Conservation (phyloP, 805 yeast genomes). For the Barnettozyma siamensis region DNA sequence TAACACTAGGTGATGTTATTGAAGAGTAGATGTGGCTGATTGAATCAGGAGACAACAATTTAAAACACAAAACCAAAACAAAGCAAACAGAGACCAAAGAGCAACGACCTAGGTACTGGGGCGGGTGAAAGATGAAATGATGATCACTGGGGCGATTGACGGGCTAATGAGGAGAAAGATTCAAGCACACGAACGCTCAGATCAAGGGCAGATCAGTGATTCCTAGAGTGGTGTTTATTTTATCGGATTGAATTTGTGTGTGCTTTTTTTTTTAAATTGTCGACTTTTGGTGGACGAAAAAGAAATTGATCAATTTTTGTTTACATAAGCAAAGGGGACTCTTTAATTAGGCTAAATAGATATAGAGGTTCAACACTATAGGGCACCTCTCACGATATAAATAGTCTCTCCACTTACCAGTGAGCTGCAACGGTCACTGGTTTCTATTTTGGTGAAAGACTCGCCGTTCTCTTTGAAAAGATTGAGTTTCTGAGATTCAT, state of each 20-base stretch:
- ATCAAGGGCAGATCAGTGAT: neutral
- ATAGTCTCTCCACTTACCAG: constrained; percentile 18
- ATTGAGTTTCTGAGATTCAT: constrained; percentile 15
- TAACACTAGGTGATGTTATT: too few relatives aligned
- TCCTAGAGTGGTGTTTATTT: neutral
- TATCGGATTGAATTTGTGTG: too few relatives aligned
- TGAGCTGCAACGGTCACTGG: constrained; percentile 16
- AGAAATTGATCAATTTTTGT: too few relatives aligned
- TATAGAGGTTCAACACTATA: neutral
- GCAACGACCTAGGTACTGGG: too few relatives aligned
- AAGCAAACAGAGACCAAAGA: neutral
- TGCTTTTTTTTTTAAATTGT: too few relatives aligned
- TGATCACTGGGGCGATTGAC: too few relatives aligned
- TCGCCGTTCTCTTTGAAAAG: constrained; percentile 15
- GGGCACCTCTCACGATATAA: constrained; percentile 22
- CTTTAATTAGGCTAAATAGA: neutral
- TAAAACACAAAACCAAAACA: neutral
- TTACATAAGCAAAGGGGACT: too few relatives aligned
- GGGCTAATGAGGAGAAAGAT: too few relatives aligned
- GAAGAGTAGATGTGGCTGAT: too few relatives aligned
- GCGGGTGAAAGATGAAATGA: too few relatives aligned
- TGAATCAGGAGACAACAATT: neutral
- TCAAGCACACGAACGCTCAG: neutral
- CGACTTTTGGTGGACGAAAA: too few relatives aligned
- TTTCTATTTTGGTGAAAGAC: constrained; percentile 14